Evolutionary conservation across 371 early-diverging fungal species (phyloP), one percentile per base, ranked within the genome.

Genomic region (Mortierella sp.): DNA sequence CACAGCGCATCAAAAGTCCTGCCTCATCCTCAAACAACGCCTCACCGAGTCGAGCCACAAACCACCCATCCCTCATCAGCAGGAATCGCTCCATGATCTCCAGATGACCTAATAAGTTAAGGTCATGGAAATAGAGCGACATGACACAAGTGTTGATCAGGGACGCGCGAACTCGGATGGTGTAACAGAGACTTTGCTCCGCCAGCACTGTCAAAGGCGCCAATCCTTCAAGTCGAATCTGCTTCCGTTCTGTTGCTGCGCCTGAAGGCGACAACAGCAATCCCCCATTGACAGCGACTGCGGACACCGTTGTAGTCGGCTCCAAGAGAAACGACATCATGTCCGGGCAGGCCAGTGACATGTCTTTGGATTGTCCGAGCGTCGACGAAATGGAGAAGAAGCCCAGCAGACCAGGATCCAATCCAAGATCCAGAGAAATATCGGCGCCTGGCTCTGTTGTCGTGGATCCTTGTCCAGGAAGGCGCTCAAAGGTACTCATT

Each of bases 121-220:
- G 82, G 57, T 90, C 84, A 68, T 89, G 82, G 26, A 90, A 83
- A 75, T 91, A 91, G 13, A 89, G 85, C 10, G 88, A 82, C 89
- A 92, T 81, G 57, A 90, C 88, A 34, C 89, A 91, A 19, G 88
- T 88, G 71, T 90, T 90, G 5, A 92, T 77, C 26, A 91, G 52
- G 8, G 89, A 89, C n/a, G 88, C 88, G 78, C 90, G 89, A 16
- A 79, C 68, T 11, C 77, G 70, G 47, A 92, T 77, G 1, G 92
- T 88, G 38, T 80, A 57, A 26, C 81, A 80, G 28, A 90, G 78
- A 28, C 88, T 88, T 21, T 88, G 83, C 5, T 74, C 73, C 3
- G 82, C 84, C 7, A 91, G 85, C 0, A 87, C 84, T 16, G 83
- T 77, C 26, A 91, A 16, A 0, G 88, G 87, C 44, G 90, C 89